These are phyloP conservation scores for Trichocladium uniseriatum DNA, from an alignment of 495 filamentous ascomycete genomes.

Conservation along the genomic window DNA sequence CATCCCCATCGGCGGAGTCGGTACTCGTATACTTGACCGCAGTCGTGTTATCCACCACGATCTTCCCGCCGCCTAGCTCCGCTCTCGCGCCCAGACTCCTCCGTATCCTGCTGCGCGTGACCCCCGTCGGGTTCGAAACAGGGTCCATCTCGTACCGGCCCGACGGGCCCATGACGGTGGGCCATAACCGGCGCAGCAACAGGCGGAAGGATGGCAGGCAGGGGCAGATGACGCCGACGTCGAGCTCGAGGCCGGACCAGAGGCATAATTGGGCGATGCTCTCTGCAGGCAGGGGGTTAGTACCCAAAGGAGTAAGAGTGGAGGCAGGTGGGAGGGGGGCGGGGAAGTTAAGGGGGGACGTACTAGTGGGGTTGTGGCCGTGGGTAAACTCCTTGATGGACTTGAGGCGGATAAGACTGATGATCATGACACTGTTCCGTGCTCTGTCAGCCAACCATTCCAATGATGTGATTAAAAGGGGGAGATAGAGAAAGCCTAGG, in stretches of 20 bases:
- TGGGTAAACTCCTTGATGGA: slow-evolving; percentile 21
- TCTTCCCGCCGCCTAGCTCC: neutral
- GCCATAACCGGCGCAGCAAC: slow-evolving; percentile 16
- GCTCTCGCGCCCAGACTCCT: neutral
- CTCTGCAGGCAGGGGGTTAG: slow-evolving; percentile 11
- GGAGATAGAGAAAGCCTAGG: neutral
- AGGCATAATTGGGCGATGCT: slow-evolving; percentile 21
- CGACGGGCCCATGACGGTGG: slow-evolving; percentile 10
- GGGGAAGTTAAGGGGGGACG: neutral
- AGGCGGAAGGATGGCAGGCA: slow-evolving; percentile 24
- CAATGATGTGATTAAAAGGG: neutral
- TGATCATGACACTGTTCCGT: slow-evolving; percentile 21
- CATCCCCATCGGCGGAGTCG: neutral
- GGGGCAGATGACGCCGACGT: slow-evolving; percentile 27
- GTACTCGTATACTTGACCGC: neutral
- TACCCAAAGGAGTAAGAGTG: neutral
- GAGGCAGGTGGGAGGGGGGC: neutral
- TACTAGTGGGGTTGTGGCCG: slow-evolving; percentile 23
- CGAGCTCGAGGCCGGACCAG: slow-evolving; percentile 26
- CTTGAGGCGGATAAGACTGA: slow-evolving; percentile 25
- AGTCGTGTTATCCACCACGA: neutral
- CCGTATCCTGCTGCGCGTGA: neutral
- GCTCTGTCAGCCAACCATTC: neutral
- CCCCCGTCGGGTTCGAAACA: neutral
- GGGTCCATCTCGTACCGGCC: slow-evolving; percentile 13